Evolutionary conservation across 495 filamentous ascomycete species (phyloP), one percentile per base, ranked within the genome.

Genomic region (Lindgomyces ingoldianus): DNA sequence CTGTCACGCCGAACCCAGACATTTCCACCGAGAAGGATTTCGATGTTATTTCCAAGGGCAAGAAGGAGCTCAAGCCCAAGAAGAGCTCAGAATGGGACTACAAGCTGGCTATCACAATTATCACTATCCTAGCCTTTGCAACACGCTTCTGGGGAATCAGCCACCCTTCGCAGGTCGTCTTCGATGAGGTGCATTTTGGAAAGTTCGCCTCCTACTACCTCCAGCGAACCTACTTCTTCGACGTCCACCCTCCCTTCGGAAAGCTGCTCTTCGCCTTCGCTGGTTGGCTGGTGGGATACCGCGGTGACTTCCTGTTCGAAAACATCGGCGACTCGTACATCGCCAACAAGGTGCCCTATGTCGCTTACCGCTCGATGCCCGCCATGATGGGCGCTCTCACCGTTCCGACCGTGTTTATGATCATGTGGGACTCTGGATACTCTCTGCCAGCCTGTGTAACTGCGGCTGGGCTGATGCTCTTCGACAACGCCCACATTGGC

Each of bases 381-480:
- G 94, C 94, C 46, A 81, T 93, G 36, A 84, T 98, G 64, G 94
- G 94, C 64, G 87, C 95, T 53, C 78, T 98, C 65, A 98, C 95
- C 1, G 91, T 99, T 47, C 88, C 93, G n/a, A 89, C 93, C 19
- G 87, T 91, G 16, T 99, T 94, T 76, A 74, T 95, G 76, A 98
- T 96, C 69, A 99, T 99, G 94, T 98, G 94, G 94, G 94, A 99
- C 77, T 96, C 93, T 12, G 95, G 93, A 55, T 99, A 98, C 71
- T 95, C 91, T 44, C 79, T 99, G 19, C 94, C 94, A 3, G 95
- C 94, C 55, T 95, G 90, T 73, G 81, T 97, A 42, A 79, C 96
- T 62, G 89, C 94, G 24, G 85, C 95, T 9, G 87, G 89, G 26
- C 80, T 99, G 26, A 82, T 99, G 64, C 85, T 99, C 39, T 91